Percentiles rank a stretch among this genome's conserved stretches.
These are phyloP conservation scores for Komagataella mondaviorum DNA, from an alignment of 805 yeast species.

Conservation along the genomic window DNA sequence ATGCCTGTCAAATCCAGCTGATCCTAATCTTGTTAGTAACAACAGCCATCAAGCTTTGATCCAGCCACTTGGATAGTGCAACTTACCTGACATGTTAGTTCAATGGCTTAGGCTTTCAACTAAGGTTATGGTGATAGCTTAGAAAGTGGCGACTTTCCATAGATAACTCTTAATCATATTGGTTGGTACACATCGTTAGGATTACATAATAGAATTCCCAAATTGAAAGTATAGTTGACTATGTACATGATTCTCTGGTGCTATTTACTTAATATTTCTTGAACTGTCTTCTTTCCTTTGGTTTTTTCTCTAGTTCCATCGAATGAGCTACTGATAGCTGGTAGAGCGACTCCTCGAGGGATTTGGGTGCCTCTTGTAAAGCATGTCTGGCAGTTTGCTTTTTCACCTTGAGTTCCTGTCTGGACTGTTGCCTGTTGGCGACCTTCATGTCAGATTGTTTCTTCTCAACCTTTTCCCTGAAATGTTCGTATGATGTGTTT, in stretches of 20 bases:
- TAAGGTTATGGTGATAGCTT: background rate
- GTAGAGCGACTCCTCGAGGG: background rate
- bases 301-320: background rate
- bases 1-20: constrained; percentile 98
- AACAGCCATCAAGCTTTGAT: background rate
- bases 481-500: constrained; percentile 17
- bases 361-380: background rate
- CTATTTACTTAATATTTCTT: background rate
- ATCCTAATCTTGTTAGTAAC: constrained; percentile 19
- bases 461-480: constrained; percentile 17
- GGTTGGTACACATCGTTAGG: background rate
- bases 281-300: background rate
- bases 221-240: background rate
- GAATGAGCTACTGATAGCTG: background rate
- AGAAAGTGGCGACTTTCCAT: background rate
- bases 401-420: background rate
- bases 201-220: no score
- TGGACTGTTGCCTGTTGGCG: background rate
- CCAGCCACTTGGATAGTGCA: no score
- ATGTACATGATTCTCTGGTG: background rate
- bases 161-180: background rate
- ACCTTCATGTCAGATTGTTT: constrained; percentile 7
- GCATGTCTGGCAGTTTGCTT: background rate
- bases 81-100: background rate
- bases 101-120: background rate